A percentile compares a stretch with the other conserved stretches of the same genome.
phyloP scores from a whole-genome alignment of 2,329 filamentous ascomycete species.

The Emergomyces pasteurianus region DNA sequence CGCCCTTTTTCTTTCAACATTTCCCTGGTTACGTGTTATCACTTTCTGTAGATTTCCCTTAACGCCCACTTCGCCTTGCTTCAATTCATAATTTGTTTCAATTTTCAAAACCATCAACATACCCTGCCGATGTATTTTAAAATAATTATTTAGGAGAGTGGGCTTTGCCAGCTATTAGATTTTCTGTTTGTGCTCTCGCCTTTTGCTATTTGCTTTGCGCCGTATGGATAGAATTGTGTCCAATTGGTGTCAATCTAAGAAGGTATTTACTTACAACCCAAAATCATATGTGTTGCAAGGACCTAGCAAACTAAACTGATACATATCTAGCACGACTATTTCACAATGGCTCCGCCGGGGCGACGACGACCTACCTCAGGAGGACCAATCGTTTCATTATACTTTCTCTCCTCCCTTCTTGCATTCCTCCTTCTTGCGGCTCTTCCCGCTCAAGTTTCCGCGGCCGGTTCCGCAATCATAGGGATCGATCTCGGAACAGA shows the following conservation, averaged over 20 bases:
- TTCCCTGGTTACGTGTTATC: neutral
- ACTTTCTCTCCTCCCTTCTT: conserved; percentile 32
- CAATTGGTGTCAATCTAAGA: neutral
- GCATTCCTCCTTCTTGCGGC: conserved; percentile 42
- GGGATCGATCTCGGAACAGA: conserved; percentile 92
- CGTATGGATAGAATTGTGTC: neutral
- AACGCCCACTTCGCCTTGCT: neutral
- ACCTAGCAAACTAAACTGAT: neutral
- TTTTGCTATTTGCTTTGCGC: neutral
- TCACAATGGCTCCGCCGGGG: conserved; percentile 36
- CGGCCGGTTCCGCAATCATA: conserved; percentile 63
- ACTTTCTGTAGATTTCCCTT: neutral
- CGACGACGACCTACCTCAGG: conserved; percentile 26
- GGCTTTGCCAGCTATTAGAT: neutral
- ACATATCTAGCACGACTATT: neutral
- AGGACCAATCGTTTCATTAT: conserved; percentile 6
- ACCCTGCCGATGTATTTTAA: neutral
- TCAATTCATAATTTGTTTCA: neutral
- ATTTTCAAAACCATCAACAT: neutral
- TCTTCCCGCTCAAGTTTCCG: conserved; percentile 45
- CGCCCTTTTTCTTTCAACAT: neutral
- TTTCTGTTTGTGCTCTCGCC: neutral
- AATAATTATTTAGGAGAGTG: neutral
- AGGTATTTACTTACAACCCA: neutral
- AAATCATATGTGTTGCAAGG: neutral